Evolutionary conservation across 176 grass and related monocot species (phyloP).

Genomic region (Pharus latifolius): DNA sequence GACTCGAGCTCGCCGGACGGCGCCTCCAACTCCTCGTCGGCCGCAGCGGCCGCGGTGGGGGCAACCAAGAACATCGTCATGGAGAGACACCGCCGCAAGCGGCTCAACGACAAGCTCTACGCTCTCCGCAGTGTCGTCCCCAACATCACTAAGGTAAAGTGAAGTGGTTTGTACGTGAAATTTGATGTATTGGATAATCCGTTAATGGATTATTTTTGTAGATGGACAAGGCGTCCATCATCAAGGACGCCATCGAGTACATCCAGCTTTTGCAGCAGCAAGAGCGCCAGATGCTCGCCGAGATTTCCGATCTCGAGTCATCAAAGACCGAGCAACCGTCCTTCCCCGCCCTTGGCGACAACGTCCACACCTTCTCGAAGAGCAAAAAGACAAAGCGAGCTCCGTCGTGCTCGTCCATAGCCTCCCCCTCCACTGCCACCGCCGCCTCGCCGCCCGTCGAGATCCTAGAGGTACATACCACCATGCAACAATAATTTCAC

Average conservation of each 20-base stretch:
- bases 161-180: background rate
- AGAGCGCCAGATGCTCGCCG: constrained; percentile 26
- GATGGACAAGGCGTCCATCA: constrained; percentile 72
- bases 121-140: constrained; percentile 56
- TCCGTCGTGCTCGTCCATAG: background rate
- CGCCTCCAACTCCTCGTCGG: background rate
- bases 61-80: constrained; percentile 4
- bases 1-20: constrained; percentile 23
- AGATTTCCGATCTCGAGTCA: constrained; percentile 27
- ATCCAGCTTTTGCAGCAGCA: constrained; percentile 39
- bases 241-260: constrained; percentile 65
- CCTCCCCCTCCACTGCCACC: background rate
- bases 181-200: background rate
- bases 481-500: no score
- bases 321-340: background rate
- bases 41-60: background rate
- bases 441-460: constrained; percentile 16
- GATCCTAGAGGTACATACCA: constrained; percentile 18
- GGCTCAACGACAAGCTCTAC: constrained; percentile 59
- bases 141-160: constrained; percentile 49
- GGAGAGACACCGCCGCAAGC: constrained; percentile 30
- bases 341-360: background rate
- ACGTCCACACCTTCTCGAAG: background rate
- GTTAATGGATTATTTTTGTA: background rate
- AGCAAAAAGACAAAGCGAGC: background rate